A percentile compares a stretch with the other conserved stretches of the same genome.
Conservation (phyloP, 805 yeast genomes). For the Peterozyma xylosa region DNA sequence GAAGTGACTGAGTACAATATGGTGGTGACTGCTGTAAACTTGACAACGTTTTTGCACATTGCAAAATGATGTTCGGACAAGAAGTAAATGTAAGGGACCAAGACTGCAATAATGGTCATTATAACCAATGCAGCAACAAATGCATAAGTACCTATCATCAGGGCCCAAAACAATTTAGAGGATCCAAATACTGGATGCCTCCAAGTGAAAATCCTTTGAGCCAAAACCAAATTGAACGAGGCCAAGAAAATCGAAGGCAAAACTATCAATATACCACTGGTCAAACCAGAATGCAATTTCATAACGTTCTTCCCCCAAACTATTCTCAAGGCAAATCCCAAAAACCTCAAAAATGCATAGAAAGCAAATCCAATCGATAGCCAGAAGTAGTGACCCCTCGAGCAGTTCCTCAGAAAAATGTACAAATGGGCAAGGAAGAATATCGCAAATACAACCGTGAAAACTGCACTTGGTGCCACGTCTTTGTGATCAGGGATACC, state of each 20-base stretch:
- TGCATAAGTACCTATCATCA: conserved; percentile 42
- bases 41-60: conserved; percentile 47
- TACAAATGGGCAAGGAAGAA: conserved; percentile 37
- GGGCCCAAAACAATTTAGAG: conserved; percentile 36
- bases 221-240: conserved; percentile 54
- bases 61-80: conserved; percentile 34
- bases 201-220: conserved; percentile 72
- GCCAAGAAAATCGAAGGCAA: conserved; percentile 55
- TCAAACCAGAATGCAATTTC: conserved; percentile 40
- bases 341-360: conserved; percentile 42
- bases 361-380: conserved; percentile 44
- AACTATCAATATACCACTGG: conserved; percentile 47
- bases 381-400: conserved; percentile 56
- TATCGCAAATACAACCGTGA: conserved; percentile 43
- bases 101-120: conserved; percentile 62
- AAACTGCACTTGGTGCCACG: conserved; percentile 52
- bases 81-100: conserved; percentile 52
- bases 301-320: conserved; percentile 51
- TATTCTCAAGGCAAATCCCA: conserved; percentile 54
- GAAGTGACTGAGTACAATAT: conserved; percentile 37
- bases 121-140: conserved; percentile 50
- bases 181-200: conserved; percentile 68
- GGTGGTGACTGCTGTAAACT: conserved; percentile 41
- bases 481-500: conserved; percentile 49
- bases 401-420: conserved; percentile 39